Evolutionary conservation across 2,329 filamentous ascomycete genomes (phyloP).

Genomic region (Fusarium sp.): DNA sequence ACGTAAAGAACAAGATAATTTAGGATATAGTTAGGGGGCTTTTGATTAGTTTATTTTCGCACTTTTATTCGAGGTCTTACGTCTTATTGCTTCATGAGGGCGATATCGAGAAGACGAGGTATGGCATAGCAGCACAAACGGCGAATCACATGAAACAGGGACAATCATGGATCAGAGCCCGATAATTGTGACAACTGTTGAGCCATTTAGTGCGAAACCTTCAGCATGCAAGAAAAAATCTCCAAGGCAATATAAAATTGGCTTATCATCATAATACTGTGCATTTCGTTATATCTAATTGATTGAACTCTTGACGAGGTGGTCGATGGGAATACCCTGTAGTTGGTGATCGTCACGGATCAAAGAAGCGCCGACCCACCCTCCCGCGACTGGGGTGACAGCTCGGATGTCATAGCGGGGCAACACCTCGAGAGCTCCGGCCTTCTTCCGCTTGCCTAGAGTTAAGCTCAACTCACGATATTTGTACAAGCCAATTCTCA

Average conservation of each 20-base stretch:
- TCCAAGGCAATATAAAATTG: not conserved
- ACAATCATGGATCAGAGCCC: rapidly evolving
- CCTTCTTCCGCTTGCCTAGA: constrained; percentile 46
- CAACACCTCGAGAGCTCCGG: constrained; percentile 40
- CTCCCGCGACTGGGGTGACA: constrained; percentile 6
- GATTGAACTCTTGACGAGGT: too few species aligned
- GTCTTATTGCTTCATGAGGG: too few species aligned
- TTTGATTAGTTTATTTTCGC: too few species aligned
- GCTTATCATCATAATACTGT: not conserved
- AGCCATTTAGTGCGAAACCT: rapidly evolving
- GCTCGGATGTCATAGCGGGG: constrained; percentile 47
- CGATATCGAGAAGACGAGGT: too few species aligned
- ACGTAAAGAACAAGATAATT: too few species aligned
- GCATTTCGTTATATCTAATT: not conserved
- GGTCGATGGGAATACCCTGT: not conserved
- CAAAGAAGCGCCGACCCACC: constrained; percentile 10
- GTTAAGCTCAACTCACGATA: constrained; percentile 37
- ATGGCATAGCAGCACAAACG: too few species aligned
- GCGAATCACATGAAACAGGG: too few species aligned
- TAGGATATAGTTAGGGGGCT: too few species aligned
- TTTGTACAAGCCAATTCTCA: constrained; percentile 9
- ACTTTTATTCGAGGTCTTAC: too few species aligned
- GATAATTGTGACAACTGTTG: too few species aligned
- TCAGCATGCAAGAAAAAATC: not conserved
- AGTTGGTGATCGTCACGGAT: not conserved